These are phyloP conservation scores for Balansia obtecta DNA, from an alignment of 2,329 filamentous ascomycete genomes.

Conservation along the genomic window DNA sequence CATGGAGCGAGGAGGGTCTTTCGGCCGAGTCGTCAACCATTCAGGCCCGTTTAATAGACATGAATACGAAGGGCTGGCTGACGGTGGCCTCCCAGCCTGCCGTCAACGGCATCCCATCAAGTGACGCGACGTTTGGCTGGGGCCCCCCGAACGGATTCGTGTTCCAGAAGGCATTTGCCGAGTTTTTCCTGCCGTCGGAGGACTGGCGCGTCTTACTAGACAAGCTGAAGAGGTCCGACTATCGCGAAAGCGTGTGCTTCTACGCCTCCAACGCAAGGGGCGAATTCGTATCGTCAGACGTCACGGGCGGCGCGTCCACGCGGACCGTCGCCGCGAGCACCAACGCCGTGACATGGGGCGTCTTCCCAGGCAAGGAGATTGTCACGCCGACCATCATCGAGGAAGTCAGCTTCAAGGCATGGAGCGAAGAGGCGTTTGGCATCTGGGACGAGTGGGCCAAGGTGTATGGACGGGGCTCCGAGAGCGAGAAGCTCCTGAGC, in stretches of 20 bases:
- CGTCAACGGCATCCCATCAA: constrained; percentile 72
- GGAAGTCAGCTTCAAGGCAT: constrained; percentile 83
- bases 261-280: constrained; percentile 71
- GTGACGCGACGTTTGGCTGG: constrained; percentile 79
- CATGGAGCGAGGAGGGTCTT: constrained; percentile 87
- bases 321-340: constrained; percentile 42
- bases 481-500: constrained; percentile 60
- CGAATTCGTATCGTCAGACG: constrained; percentile 64
- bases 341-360: constrained; percentile 94
- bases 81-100: constrained; percentile 91
- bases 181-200: constrained; percentile 71
- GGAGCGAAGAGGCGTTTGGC: constrained; percentile 90
- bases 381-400: constrained; percentile 95
- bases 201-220: constrained; percentile 60
- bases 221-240: constrained; percentile 45
- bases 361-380: constrained; percentile 92
- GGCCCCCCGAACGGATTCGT: constrained; percentile 86
- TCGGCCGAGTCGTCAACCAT: constrained; percentile 77
- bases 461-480: constrained; percentile 66
- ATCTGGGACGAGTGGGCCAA: constrained; percentile 92
- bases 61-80: constrained; percentile 86
- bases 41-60: constrained; percentile 55
- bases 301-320: constrained; percentile 22
- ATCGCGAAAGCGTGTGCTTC: constrained; percentile 63
- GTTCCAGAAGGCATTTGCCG: constrained; percentile 96